Base-by-base conservation (phyloP, 768 basidiomycete genomes). In the Lentinula guzmanii region DNA sequence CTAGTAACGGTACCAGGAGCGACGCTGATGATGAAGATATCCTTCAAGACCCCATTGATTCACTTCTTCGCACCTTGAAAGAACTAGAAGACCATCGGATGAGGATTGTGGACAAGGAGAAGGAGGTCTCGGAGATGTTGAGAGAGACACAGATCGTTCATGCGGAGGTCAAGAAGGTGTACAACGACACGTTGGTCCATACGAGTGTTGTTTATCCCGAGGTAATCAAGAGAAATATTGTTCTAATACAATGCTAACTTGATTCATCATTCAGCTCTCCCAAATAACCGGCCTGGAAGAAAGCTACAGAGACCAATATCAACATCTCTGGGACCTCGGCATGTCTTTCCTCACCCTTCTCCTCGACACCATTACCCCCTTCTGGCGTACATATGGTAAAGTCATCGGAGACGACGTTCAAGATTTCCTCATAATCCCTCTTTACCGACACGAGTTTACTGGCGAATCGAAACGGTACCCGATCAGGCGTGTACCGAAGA, bases 361-460 rank as follows among this genome's bases (percentile, higher is more conserved):
- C 53, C 77, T 92, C 48, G 90, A 91, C 66, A 86, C 84, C 2
- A 85, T 91, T 13, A 84, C 90, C 1, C 90, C 90, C 0, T 83
- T 92, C 68, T 91, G 90, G 90, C 78, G 90, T 63, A 89, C 81
- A 37, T 90, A 91, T 63, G 90, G 90, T 57, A 90, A 88, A 67
- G 82, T 83, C n/a, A 90, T 92, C 56, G 87, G 89, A 35, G 83
- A 89, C 68, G 90, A 92, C 66, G 79, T 90, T 48, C 85, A 86
- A 52, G 89, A 90, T 63, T 91, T 91, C 68, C 82, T 91, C 62
- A 89, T 92, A 65, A 85, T 92, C 61, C 90, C 90, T 6, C 80
- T 89, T 66, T 92, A 92, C 64, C 83, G 90, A 37, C 90, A 92
- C 69, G 90, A 91, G 68, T 92, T 91, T 69, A 91, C 90, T 0